Conservation (phyloP, 73 alveolate genomes). For the Stentor coeruleus region DNA sequence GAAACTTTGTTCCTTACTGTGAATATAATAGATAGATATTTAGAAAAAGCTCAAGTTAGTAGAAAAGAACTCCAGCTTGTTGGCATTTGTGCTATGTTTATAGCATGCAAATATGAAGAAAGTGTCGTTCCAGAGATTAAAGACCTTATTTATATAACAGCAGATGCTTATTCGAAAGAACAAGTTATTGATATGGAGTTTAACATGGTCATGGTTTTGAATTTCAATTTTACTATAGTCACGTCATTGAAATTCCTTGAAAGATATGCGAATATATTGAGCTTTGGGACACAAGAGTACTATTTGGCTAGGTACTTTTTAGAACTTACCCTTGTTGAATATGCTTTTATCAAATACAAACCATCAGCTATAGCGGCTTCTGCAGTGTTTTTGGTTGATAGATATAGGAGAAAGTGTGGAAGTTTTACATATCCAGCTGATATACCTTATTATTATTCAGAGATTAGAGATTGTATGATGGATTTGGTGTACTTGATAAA, state of each 20-base stretch:
- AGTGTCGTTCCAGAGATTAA: slow-evolving; percentile 93
- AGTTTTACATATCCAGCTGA: no score
- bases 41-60: slow-evolving; percentile 39
- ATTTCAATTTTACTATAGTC: slow-evolving; percentile 70
- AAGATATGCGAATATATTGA: slow-evolving; percentile 40
- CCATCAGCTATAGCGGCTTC: slow-evolving; percentile 66
- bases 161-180: slow-evolving; percentile 89
- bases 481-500: no score
- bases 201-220: slow-evolving; percentile 62
- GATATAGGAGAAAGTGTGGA: no score
- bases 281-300: no score
- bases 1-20: slow-evolving; percentile 67
- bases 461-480: no score
- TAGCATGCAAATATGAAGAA: slow-evolving; percentile 66
- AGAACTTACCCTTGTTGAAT: slow-evolving; percentile 68
- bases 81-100: slow-evolving; percentile 72
- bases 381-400: slow-evolving; percentile 58
- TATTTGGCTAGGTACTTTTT: slow-evolving; percentile 39
- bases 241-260: slow-evolving; percentile 53
- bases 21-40: slow-evolving; percentile 63
- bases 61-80: slow-evolving; percentile 68
- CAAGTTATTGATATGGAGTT: slow-evolving; percentile 86
- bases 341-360: slow-evolving; percentile 57
- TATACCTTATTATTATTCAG: no score
- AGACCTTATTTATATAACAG: slow-evolving; percentile 92